Evolutionary conservation across 768 basidiomycete genomes (phyloP), one percentile per base, ranked within the genome.

Genomic region (Trametopsis cervina): DNA sequence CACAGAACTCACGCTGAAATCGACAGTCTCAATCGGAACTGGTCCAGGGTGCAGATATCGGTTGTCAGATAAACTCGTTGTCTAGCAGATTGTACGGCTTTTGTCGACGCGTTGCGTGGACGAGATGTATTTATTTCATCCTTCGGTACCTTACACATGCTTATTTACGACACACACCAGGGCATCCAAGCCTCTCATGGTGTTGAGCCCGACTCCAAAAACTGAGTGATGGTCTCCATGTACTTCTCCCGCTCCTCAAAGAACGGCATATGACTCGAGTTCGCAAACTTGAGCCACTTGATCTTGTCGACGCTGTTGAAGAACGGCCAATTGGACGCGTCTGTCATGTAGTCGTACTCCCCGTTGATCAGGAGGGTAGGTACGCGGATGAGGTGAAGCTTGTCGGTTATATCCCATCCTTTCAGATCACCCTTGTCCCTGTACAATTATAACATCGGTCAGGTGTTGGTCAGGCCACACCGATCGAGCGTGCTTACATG

Each of bases 361-460:
- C 66, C 64, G 44, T 66, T 65, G 37, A 63, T 54, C 1, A 66
- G 53, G 9, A 65, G 51, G 4, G 62, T 61, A 9, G 64, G 63
- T 1, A 57, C 58, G 11, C 50, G 35, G 26, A 67, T 54, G 7
- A 44, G 38, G 35, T 61, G 55, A n/a, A 65, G 44, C 21, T 59
- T 57, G 25, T 61, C 59, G 15, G 58, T 47, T 42, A 63, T 58
- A 0, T 57, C 33, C 64, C 63, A 67, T 17, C 47, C 55, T 17
- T 58, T 57, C 21, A 64, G 45, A 1, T 59, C 57, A 5, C 60
- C 54, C 38, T 3, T n/a, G 13, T 43, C 21, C 54, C 42, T 49
- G 37, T 10, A 25, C 27, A 11, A 12, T 41, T 27, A 33, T 39
- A n/a, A 38, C 44, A 40, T 10, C 46, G 42, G 10, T 10, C 11